Evolutionary conservation across 495 filamentous ascomycete species (phyloP).

Genomic region (Hyaloscypha finlandica): DNA sequence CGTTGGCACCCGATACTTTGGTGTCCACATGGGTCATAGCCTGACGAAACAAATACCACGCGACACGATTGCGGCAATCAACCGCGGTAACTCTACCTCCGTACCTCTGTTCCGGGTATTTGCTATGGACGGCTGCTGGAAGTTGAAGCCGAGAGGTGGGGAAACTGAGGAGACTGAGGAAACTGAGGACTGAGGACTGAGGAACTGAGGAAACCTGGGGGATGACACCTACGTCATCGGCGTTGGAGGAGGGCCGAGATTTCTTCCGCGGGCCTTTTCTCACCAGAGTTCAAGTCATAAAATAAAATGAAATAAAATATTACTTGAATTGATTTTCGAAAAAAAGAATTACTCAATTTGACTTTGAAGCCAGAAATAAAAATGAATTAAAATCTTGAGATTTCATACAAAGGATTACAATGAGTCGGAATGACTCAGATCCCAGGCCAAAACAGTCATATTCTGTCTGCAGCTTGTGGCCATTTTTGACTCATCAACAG

Average conservation of each 20-base stretch:
- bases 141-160: not conserved
- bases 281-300: not conserved
- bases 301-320: not conserved
- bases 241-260: not conserved
- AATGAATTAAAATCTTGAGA: not conserved
- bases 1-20: not conserved
- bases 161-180: not conserved
- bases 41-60: not conserved
- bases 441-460: not conserved
- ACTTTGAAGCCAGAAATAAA: not conserved
- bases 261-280: not conserved
- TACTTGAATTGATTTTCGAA: not conserved
- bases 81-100: not conserved
- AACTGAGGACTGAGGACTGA: too few species aligned
- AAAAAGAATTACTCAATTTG: not conserved
- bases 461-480: not conserved
- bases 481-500: slow-evolving; percentile 6
- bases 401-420: not conserved
- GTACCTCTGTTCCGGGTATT: not conserved
- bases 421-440: not conserved
- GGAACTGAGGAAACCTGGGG: not conserved
- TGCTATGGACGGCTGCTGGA: not conserved
- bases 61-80: not conserved
- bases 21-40: not conserved
- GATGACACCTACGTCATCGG: not conserved